phyloP scores from a whole-genome alignment of 2,329 filamentous ascomycete genomes.

The Ascochyta koolunga region DNA sequence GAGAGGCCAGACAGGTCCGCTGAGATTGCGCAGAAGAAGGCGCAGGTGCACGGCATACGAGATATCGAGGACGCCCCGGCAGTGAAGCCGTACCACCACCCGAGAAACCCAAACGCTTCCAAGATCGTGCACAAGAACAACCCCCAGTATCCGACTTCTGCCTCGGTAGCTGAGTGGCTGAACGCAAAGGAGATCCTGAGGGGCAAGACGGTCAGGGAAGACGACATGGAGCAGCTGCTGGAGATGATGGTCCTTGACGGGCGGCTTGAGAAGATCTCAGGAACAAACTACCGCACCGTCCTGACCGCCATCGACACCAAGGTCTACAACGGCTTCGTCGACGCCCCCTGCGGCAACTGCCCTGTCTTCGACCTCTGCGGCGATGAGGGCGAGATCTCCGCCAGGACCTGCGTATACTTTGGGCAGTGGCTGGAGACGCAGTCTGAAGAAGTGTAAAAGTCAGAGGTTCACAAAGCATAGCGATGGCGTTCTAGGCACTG shows the following conservation, averaged over 20 bases:
- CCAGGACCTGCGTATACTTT: constrained; percentile 91
- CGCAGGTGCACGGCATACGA: constrained; percentile 35
- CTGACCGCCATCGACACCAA: constrained; percentile 50
- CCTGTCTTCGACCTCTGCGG: constrained; percentile 93
- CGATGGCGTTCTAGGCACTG: constrained; percentile 30
- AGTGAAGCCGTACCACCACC: constrained; percentile 32
- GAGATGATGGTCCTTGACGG: constrained; percentile 90
- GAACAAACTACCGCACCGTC: constrained; percentile 57
- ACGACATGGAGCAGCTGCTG: constrained; percentile 82
- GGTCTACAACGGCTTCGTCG: constrained; percentile 78
- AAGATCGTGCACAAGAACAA: constrained; percentile 65
- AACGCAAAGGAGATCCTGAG: constrained; percentile 72
- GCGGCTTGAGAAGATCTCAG: constrained; percentile 70
- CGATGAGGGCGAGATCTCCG: constrained; percentile 87
- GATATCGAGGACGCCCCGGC: constrained; percentile 45
- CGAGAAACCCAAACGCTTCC: constrained; percentile 27
- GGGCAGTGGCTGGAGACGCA: constrained; percentile 72
- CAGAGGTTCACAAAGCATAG: constrained; percentile 24
- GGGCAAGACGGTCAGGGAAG: constrained; percentile 66
- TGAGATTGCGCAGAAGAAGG: constrained; percentile 45
- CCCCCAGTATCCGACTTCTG: constrained; percentile 78
- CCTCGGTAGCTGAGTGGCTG: constrained; percentile 77
- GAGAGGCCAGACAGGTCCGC: constrained; percentile 45
- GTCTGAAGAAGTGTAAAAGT: constrained; percentile 32
- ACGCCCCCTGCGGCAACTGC: constrained; percentile 88